Conservation (phyloP, 305 asterid genomes). For the Fraxinus sp. region DNA sequence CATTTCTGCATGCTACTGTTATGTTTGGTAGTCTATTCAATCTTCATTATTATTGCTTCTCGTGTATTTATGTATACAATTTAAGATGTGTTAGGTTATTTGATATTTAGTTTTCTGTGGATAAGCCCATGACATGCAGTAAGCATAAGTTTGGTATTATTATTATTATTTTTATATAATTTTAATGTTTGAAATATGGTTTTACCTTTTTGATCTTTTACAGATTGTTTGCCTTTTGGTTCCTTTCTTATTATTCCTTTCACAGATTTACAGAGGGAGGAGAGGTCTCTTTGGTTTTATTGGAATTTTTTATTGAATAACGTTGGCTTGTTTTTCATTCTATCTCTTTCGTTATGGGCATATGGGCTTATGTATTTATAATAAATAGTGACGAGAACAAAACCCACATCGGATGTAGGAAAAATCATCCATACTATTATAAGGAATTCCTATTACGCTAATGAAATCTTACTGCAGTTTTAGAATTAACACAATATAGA, state of each 20-base stretch:
- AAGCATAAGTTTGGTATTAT: not conserved
- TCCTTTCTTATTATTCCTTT: not conserved
- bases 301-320: not conserved
- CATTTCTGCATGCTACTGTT: constrained; percentile 18
- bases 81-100: not conserved
- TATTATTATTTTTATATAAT: not conserved
- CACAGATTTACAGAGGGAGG: not conserved
- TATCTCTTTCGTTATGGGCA: not conserved
- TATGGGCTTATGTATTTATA: not conserved
- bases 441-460: not conserved
- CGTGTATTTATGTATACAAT: not conserved
- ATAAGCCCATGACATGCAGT: not conserved
- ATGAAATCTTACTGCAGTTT: not conserved
- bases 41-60: not conserved
- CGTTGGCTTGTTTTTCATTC: not conserved
- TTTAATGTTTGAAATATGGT: not conserved
- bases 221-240: not conserved
- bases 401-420: not conserved
- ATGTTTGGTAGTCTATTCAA: not conserved
- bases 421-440: not conserved
- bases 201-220: not conserved
- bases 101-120: not conserved
- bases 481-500: not conserved
- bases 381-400: not conserved
- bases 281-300: not conserved